Evolutionary conservation across 164 flowering plant genomes (phyloP).

Genomic region (Vitis labrusca): DNA sequence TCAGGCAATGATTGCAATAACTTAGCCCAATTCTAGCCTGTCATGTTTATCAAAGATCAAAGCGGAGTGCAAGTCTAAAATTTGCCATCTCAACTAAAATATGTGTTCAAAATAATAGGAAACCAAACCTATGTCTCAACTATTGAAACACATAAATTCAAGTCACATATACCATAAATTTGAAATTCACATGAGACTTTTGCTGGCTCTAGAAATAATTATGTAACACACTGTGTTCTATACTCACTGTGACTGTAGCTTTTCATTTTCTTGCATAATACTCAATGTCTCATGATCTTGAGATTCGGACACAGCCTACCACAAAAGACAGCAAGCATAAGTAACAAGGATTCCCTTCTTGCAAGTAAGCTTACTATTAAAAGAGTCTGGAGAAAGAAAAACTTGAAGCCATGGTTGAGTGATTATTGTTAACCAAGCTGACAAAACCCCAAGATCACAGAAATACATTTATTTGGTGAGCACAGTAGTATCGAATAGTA

Average conservation of each 20-base stretch:
- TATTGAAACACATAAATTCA: not conserved
- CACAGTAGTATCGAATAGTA: not conserved
- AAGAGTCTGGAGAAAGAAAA: not conserved
- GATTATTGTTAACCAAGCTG: not conserved
- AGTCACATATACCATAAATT: not conserved
- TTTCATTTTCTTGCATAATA: slow-evolving; percentile 39
- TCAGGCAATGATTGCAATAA: no score
- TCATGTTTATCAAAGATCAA: no score
- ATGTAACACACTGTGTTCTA: not conserved
- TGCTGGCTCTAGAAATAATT: not conserved
- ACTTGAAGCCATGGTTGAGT: not conserved
- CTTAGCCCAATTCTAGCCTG: no score
- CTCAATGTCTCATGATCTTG: slow-evolving; percentile 21
- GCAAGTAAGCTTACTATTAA: not conserved
- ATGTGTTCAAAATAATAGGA: no score
- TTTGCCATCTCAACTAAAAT: no score
- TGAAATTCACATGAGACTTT: no score
- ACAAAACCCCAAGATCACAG: not conserved
- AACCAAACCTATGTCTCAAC: no score
- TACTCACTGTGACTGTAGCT: slow-evolving; percentile 46
- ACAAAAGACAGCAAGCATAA: not conserved
- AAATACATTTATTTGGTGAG: not conserved
- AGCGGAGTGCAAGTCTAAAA: no score
- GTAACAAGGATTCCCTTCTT: not conserved
- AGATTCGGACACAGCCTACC: slow-evolving; percentile 23